Evolutionary conservation across 495 filamentous ascomycete species (phyloP).

Genomic region (Echria macrotheca): DNA sequence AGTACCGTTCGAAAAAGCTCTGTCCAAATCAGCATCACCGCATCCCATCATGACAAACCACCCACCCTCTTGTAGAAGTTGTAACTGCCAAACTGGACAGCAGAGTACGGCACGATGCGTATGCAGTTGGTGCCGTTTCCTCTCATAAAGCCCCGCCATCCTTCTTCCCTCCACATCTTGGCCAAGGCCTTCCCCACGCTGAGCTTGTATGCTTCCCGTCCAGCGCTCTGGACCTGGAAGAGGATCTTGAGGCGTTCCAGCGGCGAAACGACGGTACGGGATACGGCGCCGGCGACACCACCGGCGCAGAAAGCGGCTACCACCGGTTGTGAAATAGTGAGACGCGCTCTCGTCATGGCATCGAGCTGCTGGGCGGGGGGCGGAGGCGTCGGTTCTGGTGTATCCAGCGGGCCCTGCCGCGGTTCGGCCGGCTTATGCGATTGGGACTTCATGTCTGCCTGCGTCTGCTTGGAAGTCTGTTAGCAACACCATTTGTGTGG

Average conservation of each 20-base stretch:
- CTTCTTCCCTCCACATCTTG: slow-evolving; percentile 97
- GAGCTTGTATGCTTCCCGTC: slow-evolving; percentile 85
- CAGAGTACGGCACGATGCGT: slow-evolving; percentile 94
- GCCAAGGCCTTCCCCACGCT: slow-evolving; percentile 80
- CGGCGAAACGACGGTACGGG: slow-evolving; percentile 91
- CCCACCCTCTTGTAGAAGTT: slow-evolving; percentile 92
- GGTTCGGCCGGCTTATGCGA: not conserved
- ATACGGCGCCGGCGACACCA: slow-evolving; percentile 93
- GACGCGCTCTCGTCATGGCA: slow-evolving; percentile 29
- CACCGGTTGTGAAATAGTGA: slow-evolving; percentile 68
- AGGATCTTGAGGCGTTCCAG: slow-evolving; percentile 94
- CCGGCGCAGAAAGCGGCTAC: slow-evolving; percentile 92
- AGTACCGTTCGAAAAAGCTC: slow-evolving; percentile 69
- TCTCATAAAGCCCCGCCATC: slow-evolving; percentile 92
- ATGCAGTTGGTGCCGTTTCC: slow-evolving; percentile 98
- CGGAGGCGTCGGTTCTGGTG: slow-evolving; percentile 1
- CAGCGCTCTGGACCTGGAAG: slow-evolving; percentile 90
- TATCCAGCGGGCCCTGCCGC: not conserved
- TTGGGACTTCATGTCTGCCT: slow-evolving; percentile 14
- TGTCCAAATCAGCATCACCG: slow-evolving; percentile 1
- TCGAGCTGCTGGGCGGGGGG: slow-evolving; percentile 15
- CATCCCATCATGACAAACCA: slow-evolving; percentile 2
- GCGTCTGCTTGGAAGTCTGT: slow-evolving; percentile 10
- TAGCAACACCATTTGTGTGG: not conserved
- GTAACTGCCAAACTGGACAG: slow-evolving; percentile 96